These are phyloP conservation scores for Teratosphaeria gauchensis DNA, from an alignment of 2,329 filamentous ascomycete species.

Conservation along the genomic window DNA sequence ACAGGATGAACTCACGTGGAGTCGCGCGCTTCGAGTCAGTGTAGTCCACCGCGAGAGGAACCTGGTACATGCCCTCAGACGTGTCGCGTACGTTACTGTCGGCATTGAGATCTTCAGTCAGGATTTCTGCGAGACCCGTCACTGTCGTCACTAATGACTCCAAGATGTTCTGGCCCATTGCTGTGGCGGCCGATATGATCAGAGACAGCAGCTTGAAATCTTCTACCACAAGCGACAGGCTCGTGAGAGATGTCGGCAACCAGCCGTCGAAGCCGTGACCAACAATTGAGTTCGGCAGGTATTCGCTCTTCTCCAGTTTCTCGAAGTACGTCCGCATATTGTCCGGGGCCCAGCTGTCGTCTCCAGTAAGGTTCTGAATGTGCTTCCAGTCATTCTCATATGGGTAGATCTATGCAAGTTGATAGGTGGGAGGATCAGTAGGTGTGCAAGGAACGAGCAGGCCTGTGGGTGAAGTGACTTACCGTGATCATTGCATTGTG, in stretches of 20 bases:
- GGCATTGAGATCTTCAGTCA: neutral
- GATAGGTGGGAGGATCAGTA: neutral
- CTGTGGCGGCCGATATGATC: constrained; percentile 18
- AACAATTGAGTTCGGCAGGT: constrained; percentile 27
- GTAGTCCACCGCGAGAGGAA: neutral
- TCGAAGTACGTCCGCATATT: constrained; percentile 51
- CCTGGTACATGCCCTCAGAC: neutral
- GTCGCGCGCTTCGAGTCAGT: constrained; percentile 23
- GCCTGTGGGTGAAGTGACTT: neutral
- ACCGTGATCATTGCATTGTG: constrained; percentile 54
- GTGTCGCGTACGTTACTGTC: neutral
- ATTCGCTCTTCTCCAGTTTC: constrained; percentile 42
- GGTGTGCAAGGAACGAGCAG: neutral
- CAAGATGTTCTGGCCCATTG: neutral
- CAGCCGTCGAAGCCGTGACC: constrained; percentile 51
- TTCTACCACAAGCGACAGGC: constrained; percentile 36
- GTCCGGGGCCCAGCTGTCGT: constrained; percentile 46
- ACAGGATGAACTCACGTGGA: constrained; percentile 34
- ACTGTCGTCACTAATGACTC: neutral
- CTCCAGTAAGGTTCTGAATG: constrained; percentile 50
- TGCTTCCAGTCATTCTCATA: constrained; percentile 50
- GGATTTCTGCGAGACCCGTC: neutral
- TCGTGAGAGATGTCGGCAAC: constrained; percentile 39
- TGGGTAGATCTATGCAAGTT: constrained; percentile 33
- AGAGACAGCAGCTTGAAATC: constrained; percentile 47